Conservation (phyloP, 768 basidiomycete genomes). For the Lactarius pseudohatsudake region DNA sequence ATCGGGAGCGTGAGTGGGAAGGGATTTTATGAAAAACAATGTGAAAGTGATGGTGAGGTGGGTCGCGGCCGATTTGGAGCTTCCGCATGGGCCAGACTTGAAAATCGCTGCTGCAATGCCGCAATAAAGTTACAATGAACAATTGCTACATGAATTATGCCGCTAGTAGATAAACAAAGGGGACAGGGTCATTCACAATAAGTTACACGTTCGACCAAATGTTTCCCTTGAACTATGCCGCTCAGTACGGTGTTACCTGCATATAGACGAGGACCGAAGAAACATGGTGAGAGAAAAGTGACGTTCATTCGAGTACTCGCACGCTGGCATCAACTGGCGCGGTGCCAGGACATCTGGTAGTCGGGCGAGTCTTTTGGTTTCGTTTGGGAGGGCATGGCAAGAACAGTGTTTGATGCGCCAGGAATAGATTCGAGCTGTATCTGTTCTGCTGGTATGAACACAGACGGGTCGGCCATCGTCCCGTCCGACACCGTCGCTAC, state of each 20-base stretch:
- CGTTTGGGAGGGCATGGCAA: not conserved
- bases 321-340: not conserved
- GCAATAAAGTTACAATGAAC: no score
- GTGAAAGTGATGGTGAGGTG: no score
- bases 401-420: not conserved
- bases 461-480: not conserved
- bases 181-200: no score
- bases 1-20: no score
- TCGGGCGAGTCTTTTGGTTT: not conserved
- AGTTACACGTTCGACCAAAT: no score
- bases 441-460: not conserved
- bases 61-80: no score
- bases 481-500: not conserved
- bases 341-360: not conserved
- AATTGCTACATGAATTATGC: no score
- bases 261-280: not conserved
- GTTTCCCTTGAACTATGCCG: no score
- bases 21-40: no score
- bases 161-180: no score
- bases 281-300: not conserved
- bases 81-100: no score
- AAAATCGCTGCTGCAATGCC: no score
- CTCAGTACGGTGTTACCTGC: not conserved
- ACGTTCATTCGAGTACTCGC: not conserved
- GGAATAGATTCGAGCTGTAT: constrained; percentile 2